Conservation (phyloP, 192 early-diverging fungal species). For the Chytriomyces sp. region DNA sequence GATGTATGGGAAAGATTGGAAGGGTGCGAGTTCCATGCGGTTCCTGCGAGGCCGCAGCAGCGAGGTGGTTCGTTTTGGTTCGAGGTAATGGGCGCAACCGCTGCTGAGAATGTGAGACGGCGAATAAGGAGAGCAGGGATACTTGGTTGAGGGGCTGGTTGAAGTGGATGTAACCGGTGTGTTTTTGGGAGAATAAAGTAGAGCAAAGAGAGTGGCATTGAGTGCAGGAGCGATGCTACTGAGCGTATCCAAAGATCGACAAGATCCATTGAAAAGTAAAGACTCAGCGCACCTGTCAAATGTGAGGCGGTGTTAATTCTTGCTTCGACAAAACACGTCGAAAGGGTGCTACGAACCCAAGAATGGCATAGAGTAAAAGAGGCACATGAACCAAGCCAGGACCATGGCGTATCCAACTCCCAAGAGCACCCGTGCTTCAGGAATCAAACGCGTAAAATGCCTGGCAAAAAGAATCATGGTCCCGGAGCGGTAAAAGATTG, state of each 20-base stretch:
- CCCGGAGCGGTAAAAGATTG: constrained; percentile 48
- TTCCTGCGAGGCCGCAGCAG: constrained; percentile 36
- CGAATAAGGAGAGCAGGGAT: constrained; percentile 29
- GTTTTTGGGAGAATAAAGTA: constrained; percentile 22
- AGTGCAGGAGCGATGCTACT: background rate
- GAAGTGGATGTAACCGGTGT: constrained; percentile 27
- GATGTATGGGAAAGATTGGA: background rate
- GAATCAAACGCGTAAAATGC: constrained; percentile 46
- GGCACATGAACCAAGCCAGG: constrained; percentile 49
- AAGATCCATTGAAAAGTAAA: constrained; percentile 37
- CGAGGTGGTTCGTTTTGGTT: constrained; percentile 19
- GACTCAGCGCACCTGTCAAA: constrained; percentile 28
- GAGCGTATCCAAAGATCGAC: constrained; percentile 15
- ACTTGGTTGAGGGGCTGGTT: background rate
- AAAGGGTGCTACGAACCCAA: constrained; percentile 33
- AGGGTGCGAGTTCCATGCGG: constrained; percentile 10
- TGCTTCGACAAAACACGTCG: background rate
- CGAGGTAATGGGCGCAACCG: background rate
- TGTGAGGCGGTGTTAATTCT: background rate
- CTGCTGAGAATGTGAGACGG: constrained; percentile 19
- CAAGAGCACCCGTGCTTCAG: constrained; percentile 42
- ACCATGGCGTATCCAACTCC: constrained; percentile 49
- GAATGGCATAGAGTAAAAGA: constrained; percentile 47
- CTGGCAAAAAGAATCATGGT: constrained; percentile 51
- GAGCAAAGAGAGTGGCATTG: constrained; percentile 9